A percentile compares a stretch with the other conserved stretches of the same genome.
Evolutionary conservation across 2,329 filamentous ascomycete genomes (phyloP).

Genomic region (Ophiocordyceps polyrhachis-furcata): DNA sequence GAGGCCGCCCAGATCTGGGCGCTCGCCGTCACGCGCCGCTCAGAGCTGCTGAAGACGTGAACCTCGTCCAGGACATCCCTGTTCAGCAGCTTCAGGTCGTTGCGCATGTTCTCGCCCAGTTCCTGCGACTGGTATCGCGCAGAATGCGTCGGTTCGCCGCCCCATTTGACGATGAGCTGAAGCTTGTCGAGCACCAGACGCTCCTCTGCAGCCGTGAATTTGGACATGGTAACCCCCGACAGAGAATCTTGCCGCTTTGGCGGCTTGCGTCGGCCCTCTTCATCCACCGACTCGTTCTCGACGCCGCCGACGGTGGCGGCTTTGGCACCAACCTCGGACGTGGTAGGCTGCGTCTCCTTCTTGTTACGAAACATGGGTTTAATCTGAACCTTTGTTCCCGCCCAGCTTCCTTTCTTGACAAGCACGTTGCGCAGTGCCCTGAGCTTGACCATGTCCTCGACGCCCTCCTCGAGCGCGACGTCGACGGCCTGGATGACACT

Average conservation of each 20-base stretch:
- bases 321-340: constrained; percentile 11
- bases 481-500: constrained; percentile 84
- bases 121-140: constrained; percentile 93
- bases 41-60: constrained; percentile 86
- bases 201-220: constrained; percentile 84
- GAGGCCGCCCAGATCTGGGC: constrained; percentile 89
- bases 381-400: constrained; percentile 95
- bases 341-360: constrained; percentile 35
- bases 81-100: constrained; percentile 85
- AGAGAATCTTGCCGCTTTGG: constrained; percentile 64
- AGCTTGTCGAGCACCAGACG: constrained; percentile 88
- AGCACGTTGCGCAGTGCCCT: constrained; percentile 69
- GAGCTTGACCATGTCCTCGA: constrained; percentile 80
- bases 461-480: constrained; percentile 53
- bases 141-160: constrained; percentile 92
- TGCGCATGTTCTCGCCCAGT: constrained; percentile 86
- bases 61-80: constrained; percentile 83
- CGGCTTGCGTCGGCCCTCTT: constrained; percentile 3
- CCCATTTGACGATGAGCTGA: constrained; percentile 97
- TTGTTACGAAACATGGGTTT: constrained; percentile 97
- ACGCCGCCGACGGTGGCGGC: constrained; percentile 7
- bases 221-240: constrained; percentile 77
- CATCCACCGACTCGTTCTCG: constrained; percentile 8
- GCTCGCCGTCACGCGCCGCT: constrained; percentile 83
- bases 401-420: constrained; percentile 82